These are phyloP conservation scores for Phytophthora syringae DNA, from an alignment of 352 stramenopile genomes.

Conservation along the genomic window DNA sequence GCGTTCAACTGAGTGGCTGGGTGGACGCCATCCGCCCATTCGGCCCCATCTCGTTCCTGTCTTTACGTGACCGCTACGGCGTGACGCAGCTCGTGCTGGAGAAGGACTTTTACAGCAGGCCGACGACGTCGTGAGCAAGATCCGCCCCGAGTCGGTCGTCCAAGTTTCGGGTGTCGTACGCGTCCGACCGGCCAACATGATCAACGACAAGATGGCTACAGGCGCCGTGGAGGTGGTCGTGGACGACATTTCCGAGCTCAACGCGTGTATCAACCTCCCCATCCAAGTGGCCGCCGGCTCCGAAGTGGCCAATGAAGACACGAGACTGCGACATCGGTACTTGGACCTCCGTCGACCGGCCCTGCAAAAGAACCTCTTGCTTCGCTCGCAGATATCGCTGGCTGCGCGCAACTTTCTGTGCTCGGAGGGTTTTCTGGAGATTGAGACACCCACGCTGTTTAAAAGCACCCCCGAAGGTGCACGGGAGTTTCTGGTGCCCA, in stretches of 20 bases:
- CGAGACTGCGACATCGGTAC: slow-evolving; percentile 79
- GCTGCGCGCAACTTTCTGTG: slow-evolving; percentile 77
- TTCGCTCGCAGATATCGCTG: slow-evolving; percentile 78
- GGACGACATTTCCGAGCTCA: slow-evolving; percentile 65
- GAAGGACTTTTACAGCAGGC: slow-evolving; percentile 54
- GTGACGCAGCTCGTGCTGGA: slow-evolving; percentile 85
- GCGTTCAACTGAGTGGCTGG: slow-evolving; percentile 81
- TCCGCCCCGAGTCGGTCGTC: slow-evolving; percentile 79
- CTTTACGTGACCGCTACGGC: slow-evolving; percentile 79
- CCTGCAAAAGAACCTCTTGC: slow-evolving; percentile 82
- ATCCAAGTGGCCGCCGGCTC: slow-evolving; percentile 71
- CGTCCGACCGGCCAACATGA: slow-evolving; percentile 62
- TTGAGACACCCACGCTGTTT: slow-evolving; percentile 90
- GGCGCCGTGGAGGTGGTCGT: slow-evolving; percentile 80
- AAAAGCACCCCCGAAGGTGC: slow-evolving; percentile 90
- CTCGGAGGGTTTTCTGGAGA: slow-evolving; percentile 80
- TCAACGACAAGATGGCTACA: slow-evolving; percentile 75
- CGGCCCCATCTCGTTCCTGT: slow-evolving; percentile 83
- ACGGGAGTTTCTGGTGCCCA: slow-evolving; percentile 88
- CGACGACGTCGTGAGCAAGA: slow-evolving; percentile 48
- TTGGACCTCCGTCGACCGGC: slow-evolving; percentile 76
- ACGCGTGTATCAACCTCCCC: slow-evolving; percentile 60
- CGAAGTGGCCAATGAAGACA: slow-evolving; percentile 69
- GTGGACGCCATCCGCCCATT: slow-evolving; percentile 81
- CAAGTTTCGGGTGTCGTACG: slow-evolving; percentile 70